Evolutionary conservation across 1,284 basidiomycete species (phyloP), one percentile per base, ranked within the genome.

Genomic region (Irpex sp.): DNA sequence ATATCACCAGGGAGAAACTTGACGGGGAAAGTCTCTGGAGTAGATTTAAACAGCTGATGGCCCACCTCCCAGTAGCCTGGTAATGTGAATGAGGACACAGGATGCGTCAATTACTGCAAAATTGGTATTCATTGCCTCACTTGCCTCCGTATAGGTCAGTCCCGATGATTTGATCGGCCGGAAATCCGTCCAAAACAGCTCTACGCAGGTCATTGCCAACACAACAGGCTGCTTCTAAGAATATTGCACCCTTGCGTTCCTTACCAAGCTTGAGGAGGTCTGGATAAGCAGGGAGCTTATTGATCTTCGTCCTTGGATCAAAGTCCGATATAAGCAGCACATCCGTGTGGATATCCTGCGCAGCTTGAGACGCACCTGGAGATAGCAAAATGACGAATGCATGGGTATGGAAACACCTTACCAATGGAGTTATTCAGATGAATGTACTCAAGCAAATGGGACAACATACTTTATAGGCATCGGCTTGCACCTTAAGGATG

Each of bases 1-100:
- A 75, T 74, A 67, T 86, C 79, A 4, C 82, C 82, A n/a, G 74
- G 66, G n/a, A 85, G 40, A 69, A 85, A 84, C 0, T 75, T 70
- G 0, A 76, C 78, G 0, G 80, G 80, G 70, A 81, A 83, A 1
- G 76, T 74, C 47, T 77, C 69, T 0, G 77, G 73, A 1, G 71
- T 72, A 9, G 71, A 69, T 9, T 65, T 67, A 68, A 76, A 78
- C 3, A 77, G 68, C 60, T 71, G 70, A 65, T 77, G 73, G 0
- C 77, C 75, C 6, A 77, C 64, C 1, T 73, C 64, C 75, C 76
- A 78, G 63, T 72, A 76, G 26, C 71, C 76, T 75, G 65, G 19
- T n/a, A n/a, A 26, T 26, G 26, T 26, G 26, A 26, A 26, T 26
- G 26, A 26, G 26, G 26, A 3, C 3, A 26, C 3, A 26, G 2